Conservation (phyloP, 2,329 filamentous ascomycete species). For the Fusarium sp. region DNA sequence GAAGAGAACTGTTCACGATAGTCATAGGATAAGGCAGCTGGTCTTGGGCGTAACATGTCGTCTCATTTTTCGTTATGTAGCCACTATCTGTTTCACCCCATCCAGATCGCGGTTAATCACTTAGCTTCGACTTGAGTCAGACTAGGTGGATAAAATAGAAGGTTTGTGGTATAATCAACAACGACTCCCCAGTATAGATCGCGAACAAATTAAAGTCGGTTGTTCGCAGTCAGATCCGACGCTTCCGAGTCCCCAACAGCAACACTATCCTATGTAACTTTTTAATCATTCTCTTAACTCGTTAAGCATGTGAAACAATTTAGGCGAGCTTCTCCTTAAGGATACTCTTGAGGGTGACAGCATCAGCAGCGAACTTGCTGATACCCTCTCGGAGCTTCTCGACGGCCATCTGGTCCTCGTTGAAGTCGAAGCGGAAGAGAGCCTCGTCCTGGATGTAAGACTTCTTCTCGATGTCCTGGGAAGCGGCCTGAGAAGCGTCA, state of each 20-base stretch:
- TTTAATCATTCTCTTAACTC: conserved; percentile 25
- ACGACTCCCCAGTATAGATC: conserved; percentile 21
- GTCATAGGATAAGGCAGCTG: not conserved
- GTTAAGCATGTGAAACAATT: conserved; percentile 29
- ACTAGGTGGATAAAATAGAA: conserved; percentile 3
- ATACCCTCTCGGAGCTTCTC: conserved; percentile 99
- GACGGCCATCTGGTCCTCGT: conserved; percentile 99
- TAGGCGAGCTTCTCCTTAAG: conserved; percentile 84
- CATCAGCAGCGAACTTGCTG: conserved; percentile 98
- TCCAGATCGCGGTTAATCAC: conserved; percentile 3
- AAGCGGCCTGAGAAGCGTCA: conserved; percentile 71
- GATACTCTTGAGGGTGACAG: conserved; percentile 91
- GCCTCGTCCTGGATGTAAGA: conserved; percentile 91
- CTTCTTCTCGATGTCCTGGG: conserved; percentile 86
- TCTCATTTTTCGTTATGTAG: conserved; percentile 29
- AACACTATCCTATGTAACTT: conserved; percentile 25
- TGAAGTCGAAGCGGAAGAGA: conserved; percentile 97
- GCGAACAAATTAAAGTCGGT: conserved; percentile 10
- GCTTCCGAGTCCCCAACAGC: conserved; percentile 5
- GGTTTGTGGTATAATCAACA: conserved; percentile 36
- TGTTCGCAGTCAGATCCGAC: conserved; percentile 10
- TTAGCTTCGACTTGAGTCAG: not conserved
- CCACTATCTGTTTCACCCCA: conserved; percentile 19
- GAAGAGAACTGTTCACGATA: not conserved
- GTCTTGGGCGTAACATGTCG: conserved; percentile 15